These are phyloP conservation scores for Brassica incana DNA, from an alignment of 345 rosid genomes.

Conservation along the genomic window DNA sequence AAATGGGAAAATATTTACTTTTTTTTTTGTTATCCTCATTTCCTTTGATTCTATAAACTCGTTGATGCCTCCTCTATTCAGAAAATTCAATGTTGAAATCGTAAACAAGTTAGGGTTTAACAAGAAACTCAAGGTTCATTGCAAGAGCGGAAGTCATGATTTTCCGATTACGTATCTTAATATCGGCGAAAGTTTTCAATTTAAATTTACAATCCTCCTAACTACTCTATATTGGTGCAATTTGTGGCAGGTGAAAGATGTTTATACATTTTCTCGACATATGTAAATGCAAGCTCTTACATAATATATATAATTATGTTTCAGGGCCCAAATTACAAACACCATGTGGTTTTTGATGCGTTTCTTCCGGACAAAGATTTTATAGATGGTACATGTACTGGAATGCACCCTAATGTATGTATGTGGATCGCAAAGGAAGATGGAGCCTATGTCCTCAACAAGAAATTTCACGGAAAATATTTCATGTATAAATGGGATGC, in stretches of 20 bases:
- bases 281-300: not conserved
- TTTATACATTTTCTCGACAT: not conserved
- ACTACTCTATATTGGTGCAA: constrained; percentile 24
- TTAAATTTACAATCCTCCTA: not conserved
- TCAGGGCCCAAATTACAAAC: constrained; percentile 30
- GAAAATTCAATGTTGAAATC: constrained; percentile 18
- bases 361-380: constrained; percentile 8
- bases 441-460: constrained; percentile 7
- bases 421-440: constrained; percentile 26
- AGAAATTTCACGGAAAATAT: not conserved
- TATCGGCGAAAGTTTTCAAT: constrained; percentile 20
- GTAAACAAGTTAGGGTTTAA: constrained; percentile 18
- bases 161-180: constrained; percentile 26
- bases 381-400: constrained; percentile 20
- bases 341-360: constrained; percentile 14
- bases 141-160: constrained; percentile 19
- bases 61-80: constrained; percentile 14
- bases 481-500: constrained; percentile 26
- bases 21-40: constrained; percentile 15
- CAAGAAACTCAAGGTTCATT: constrained; percentile 25
- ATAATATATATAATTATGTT: not conserved
- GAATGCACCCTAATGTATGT: constrained; percentile 19
- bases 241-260: constrained; percentile 24
- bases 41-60: constrained; percentile 14
- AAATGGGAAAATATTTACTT: constrained; percentile 5